Conservation (phyloP, 192 early-diverging fungal species). For the Gorgonomyces haynaldii region DNA sequence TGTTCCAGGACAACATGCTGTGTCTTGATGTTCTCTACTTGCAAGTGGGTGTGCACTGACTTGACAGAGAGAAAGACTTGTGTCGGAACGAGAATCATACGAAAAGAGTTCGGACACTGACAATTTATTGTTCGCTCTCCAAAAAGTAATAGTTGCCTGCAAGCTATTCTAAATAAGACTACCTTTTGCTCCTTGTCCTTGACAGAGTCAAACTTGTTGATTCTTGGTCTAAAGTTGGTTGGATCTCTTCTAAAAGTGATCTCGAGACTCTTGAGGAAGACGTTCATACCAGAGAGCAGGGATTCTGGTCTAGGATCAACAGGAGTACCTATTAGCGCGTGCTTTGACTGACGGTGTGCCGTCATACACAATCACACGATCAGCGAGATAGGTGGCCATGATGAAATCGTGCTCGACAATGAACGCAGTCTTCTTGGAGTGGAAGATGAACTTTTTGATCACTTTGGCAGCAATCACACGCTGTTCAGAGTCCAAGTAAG, state of each 20-base stretch:
- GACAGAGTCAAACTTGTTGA: conserved; percentile 90
- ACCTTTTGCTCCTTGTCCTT: conserved; percentile 97
- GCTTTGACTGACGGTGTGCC: conserved; percentile 81
- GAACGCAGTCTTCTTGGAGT: conserved; percentile 94
- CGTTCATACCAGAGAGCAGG: conserved; percentile 91
- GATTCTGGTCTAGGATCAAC: conserved; percentile 60
- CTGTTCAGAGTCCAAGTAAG: conserved; percentile 97
- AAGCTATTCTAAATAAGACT: too few relatives aligned
- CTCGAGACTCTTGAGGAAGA: conserved; percentile 78
- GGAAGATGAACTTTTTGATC: conserved; percentile 94
- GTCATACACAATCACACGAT: conserved; percentile 91
- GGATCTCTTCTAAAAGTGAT: conserved; percentile 98
- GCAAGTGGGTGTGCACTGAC: too few relatives aligned
- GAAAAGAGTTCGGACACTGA: too few relatives aligned
- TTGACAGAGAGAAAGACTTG: too few relatives aligned
- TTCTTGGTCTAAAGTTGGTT: conserved; percentile 91
- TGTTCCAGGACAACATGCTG: too few relatives aligned
- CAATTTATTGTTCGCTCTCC: conserved; percentile 11
- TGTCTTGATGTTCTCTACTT: too few relatives aligned
- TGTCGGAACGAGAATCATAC: too few relatives aligned
- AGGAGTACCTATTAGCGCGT: conserved; percentile 47
- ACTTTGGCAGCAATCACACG: conserved; percentile 98
- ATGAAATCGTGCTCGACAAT: conserved; percentile 99
- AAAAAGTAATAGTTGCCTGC: conserved; percentile 31
- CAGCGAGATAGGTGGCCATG: conserved; percentile 96